Conservation (phyloP, 768 basidiomycete species). For the Mycena belliarum region DNA sequence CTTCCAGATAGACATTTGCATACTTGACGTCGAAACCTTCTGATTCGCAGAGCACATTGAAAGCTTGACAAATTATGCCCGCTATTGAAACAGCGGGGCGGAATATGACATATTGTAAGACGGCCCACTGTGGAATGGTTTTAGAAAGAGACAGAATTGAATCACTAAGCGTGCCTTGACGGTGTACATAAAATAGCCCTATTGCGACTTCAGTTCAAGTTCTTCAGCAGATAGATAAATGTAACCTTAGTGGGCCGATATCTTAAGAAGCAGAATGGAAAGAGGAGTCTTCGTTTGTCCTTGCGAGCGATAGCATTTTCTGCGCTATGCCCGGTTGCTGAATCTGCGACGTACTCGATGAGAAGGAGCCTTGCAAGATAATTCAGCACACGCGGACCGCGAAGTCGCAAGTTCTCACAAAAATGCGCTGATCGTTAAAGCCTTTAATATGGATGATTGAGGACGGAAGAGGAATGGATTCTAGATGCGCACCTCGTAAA, state of each 20-base stretch:
- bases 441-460: slow-evolving; percentile 43
- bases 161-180: slow-evolving; percentile 58
- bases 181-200: slow-evolving; percentile 90
- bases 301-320: slow-evolving; percentile 74
- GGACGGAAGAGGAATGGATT: background rate
- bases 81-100: slow-evolving; percentile 67
- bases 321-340: slow-evolving; percentile 60
- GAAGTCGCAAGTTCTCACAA: slow-evolving; percentile 59
- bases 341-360: slow-evolving; percentile 81
- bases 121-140: slow-evolving; percentile 65
- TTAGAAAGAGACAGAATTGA: background rate
- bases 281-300: slow-evolving; percentile 71
- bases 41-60: slow-evolving; percentile 67
- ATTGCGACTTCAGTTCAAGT: background rate
- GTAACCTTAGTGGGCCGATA: slow-evolving; percentile 78
- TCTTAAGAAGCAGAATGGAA: slow-evolving; percentile 81
- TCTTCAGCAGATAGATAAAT: background rate
- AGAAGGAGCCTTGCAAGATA: slow-evolving; percentile 55
- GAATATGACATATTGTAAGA: slow-evolving; percentile 86
- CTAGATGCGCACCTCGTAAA: slow-evolving; percentile 58
- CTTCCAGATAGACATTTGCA: slow-evolving; percentile 71
- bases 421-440: slow-evolving; percentile 84
- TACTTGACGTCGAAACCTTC: slow-evolving; percentile 58
- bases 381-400: too few species aligned
- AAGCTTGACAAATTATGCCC: slow-evolving; percentile 76